Base-by-base conservation (phyloP, 176 grass and related monocot species). In the Ampelocalamus luodianensis region DNA sequence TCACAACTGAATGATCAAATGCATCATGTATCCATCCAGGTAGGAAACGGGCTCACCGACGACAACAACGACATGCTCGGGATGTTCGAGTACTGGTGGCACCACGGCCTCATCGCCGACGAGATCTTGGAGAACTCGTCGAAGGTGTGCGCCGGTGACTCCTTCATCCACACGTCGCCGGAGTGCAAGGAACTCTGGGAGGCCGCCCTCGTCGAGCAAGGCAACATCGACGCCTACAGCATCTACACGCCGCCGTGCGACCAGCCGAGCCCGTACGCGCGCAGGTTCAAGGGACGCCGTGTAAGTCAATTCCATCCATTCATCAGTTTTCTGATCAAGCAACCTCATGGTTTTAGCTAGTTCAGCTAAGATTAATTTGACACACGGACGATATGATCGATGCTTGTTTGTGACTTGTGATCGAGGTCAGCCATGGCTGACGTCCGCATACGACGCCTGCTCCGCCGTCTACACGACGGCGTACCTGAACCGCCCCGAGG, bases 61-160 rank as follows among this genome's bases (percentile, higher is more conserved):
- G 83, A 89, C 68, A 39, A 87, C 37, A 37, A 42, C 9, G 80
- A 89, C 76, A 56, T 78, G 62, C 44, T 20, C 0, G 83, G 83
- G 66, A 91, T 45, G 13, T 83, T 89, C 91, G 78, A 89, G 71
- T 89, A 65, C 53, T 86, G 86, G 90, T 92, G 90, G 86, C 77
- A 89, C 72, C 90, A 92, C 76, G 90, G 90, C 17, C 24, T 92
- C 5, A 65, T 92, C 69, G 81, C 90, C 60, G 86, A 89, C 76
- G 62, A 5, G 10, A 85, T 64, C 61, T 79, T 24, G 16, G 22
- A 3, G 68, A 27, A 4, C 54, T 50, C 68, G 65, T 88, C 3
- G 54, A 56, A 22, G 54, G 83, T 83, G 68, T 71, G 24, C 50
- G 90, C 79, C 54, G 54, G 20, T 8, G 78, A 74, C 69, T 77